phyloP scores from a whole-genome alignment of 768 basidiomycete genomes.

The Leccinum ochraceum region DNA sequence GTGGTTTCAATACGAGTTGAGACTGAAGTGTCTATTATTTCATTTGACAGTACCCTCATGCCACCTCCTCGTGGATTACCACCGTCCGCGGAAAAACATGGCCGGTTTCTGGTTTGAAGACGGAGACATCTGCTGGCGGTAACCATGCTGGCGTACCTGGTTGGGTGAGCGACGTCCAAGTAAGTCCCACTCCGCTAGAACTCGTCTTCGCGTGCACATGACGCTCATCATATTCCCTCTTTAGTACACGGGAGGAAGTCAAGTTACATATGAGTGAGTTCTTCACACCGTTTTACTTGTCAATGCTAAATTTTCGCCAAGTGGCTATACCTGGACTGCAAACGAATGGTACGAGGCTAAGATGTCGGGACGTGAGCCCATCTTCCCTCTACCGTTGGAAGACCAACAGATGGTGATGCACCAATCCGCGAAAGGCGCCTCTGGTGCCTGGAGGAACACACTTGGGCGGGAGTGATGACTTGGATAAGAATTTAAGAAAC shows the following conservation, averaged over 20 bases:
- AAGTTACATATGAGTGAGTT: slow-evolving; percentile 44
- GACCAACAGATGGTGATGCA: background rate
- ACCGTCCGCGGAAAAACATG: slow-evolving; percentile 41
- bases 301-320: slow-evolving; percentile 21
- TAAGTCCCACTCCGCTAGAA: slow-evolving; percentile 25
- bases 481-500: background rate
- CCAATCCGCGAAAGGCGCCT: slow-evolving; percentile 37
- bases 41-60: slow-evolving; percentile 39
- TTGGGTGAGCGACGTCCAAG: slow-evolving; percentile 40
- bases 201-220: background rate
- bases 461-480: slow-evolving; percentile 1
- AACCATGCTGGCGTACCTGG: slow-evolving; percentile 43
- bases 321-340: slow-evolving; percentile 50
- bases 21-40: background rate
- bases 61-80: slow-evolving; percentile 38
- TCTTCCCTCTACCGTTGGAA: background rate
- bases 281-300: background rate
- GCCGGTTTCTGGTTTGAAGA: slow-evolving; percentile 24
- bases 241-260: slow-evolving; percentile 44
- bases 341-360: slow-evolving; percentile 48
- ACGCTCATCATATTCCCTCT: background rate
- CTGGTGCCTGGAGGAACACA: slow-evolving; percentile 56
- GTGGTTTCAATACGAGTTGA: background rate
- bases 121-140: slow-evolving; percentile 4
- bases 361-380: slow-evolving; percentile 28